phyloP scores from a whole-genome alignment of 2,329 filamentous ascomycete species.

The Metarhizium album region DNA sequence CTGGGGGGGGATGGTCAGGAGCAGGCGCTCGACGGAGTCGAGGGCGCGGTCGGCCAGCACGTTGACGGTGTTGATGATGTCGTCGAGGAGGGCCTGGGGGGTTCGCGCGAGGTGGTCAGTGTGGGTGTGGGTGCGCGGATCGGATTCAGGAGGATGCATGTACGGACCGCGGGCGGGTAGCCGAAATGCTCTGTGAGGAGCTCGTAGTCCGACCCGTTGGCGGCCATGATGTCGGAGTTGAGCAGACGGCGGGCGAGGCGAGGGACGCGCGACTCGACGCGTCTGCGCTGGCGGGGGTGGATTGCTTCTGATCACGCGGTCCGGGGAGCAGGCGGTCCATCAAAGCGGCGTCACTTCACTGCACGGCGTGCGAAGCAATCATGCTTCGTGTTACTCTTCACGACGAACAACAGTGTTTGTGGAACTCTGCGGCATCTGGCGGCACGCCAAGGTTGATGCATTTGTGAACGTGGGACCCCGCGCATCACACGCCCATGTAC shows the following conservation, averaged over 20 bases:
- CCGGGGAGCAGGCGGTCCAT: too few relatives aligned
- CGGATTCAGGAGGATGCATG: constrained; percentile 4
- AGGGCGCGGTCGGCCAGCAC: constrained; percentile 84
- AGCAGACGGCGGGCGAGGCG: too few relatives aligned
- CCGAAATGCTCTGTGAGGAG: constrained; percentile 92
- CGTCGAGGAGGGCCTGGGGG: constrained; percentile 77
- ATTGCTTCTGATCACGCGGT: too few relatives aligned
- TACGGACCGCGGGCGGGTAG: constrained; percentile 77
- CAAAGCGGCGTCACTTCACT: too few relatives aligned
- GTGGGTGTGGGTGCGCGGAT: constrained; percentile 5
- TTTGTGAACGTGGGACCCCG: too few relatives aligned
- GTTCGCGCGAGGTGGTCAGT: neutral
- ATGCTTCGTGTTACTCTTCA: neutral
- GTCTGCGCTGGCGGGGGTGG: too few relatives aligned
- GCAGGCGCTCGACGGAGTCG: constrained; percentile 74
- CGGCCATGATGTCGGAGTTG: constrained; percentile 15
- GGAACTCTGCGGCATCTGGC: too few relatives aligned
- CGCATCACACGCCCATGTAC: too few relatives aligned
- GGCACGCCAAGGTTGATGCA: too few relatives aligned
- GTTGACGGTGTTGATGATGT: constrained; percentile 96
- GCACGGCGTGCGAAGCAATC: neutral
- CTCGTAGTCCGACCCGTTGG: constrained; percentile 41
- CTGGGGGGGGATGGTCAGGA: constrained; percentile 62
- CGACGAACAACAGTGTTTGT: too few relatives aligned
- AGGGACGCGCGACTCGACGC: too few relatives aligned